A percentile compares a stretch with the other conserved stretches of the same genome.
Evolutionary conservation across 2,329 filamentous ascomycete genomes (phyloP).

Genomic region (Aspergillus sp.): DNA sequence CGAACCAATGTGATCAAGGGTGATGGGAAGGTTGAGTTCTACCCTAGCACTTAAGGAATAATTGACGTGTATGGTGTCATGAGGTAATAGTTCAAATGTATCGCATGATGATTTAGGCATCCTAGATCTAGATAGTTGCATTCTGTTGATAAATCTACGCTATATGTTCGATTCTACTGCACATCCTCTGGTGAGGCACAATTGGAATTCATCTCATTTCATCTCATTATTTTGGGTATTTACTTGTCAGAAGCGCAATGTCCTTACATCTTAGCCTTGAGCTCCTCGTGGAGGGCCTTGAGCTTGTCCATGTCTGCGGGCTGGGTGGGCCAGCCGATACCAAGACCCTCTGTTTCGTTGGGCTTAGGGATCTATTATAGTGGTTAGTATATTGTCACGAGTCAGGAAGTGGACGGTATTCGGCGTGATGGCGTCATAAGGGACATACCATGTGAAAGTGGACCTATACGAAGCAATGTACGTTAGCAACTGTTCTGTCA

Average conservation of each 20-base stretch:
- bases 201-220: not conserved
- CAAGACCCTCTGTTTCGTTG: constrained; percentile 70
- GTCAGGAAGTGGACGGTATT: not conserved
- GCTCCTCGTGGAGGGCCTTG: constrained; percentile 69
- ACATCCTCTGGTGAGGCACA: too few species aligned
- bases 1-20: constrained; percentile 64
- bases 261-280: constrained; percentile 79
- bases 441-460: constrained; percentile 81
- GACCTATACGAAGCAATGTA: constrained; percentile 47
- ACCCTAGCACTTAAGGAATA: constrained; percentile 38
- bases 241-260: too few species aligned
- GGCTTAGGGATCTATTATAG: constrained; percentile 78
- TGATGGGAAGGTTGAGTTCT: constrained; percentile 66
- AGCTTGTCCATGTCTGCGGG: constrained; percentile 72
- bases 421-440: not conserved
- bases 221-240: not conserved
- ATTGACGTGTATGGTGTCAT: not conserved
- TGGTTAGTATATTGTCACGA: not conserved
- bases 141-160: not conserved
- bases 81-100: not conserved
- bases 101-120: too few species aligned
- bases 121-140: not conserved
- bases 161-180: too few species aligned
- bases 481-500: not conserved
- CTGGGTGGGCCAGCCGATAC: constrained; percentile 71